phyloP scores from a whole-genome alignment of 1,139 yeast genomes.

The Taphrina populina region DNA sequence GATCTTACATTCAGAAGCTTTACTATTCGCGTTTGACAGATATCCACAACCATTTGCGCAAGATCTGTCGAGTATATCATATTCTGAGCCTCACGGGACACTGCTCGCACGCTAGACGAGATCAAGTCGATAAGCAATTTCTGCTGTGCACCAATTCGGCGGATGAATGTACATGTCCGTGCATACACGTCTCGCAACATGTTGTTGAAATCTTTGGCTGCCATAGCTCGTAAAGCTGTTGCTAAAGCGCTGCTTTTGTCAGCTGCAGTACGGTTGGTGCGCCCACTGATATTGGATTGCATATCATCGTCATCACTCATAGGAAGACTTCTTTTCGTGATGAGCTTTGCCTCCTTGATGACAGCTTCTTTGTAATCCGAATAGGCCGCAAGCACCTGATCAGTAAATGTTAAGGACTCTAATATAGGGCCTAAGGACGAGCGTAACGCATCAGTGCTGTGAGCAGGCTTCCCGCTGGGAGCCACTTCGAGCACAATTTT shows the following conservation, averaged over 20 bases:
- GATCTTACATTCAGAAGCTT: conserved; percentile 76
- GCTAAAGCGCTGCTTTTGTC: conserved; percentile 51
- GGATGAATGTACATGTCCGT: conserved; percentile 66
- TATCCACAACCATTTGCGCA: conserved; percentile 64
- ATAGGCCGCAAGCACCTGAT: conserved; percentile 64
- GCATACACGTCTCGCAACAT: conserved; percentile 66
- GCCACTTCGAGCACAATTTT: background rate
- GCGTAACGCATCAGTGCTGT: background rate
- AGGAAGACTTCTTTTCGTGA: conserved; percentile 68
- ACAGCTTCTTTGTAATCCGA: conserved; percentile 65
- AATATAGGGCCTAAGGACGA: background rate
- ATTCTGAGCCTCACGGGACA: conserved; percentile 40
- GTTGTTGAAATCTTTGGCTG: conserved; percentile 69
- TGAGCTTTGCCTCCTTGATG: conserved; percentile 66
- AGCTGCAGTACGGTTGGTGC: conserved; percentile 35
- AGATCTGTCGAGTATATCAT: conserved; percentile 45
- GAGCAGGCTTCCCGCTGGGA: background rate
- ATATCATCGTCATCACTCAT: conserved; percentile 44
- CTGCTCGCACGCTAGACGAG: conserved; percentile 50
- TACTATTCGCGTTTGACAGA: conserved; percentile 73
- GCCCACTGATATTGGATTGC: conserved; percentile 38
- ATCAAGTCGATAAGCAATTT: conserved; percentile 73
- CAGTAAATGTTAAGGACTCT: conserved; percentile 48
- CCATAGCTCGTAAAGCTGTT: conserved; percentile 58
- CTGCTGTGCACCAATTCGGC: conserved; percentile 75